Evolutionary conservation across 768 basidiomycete species (phyloP).

Genomic region (Tulasnella sp.): DNA sequence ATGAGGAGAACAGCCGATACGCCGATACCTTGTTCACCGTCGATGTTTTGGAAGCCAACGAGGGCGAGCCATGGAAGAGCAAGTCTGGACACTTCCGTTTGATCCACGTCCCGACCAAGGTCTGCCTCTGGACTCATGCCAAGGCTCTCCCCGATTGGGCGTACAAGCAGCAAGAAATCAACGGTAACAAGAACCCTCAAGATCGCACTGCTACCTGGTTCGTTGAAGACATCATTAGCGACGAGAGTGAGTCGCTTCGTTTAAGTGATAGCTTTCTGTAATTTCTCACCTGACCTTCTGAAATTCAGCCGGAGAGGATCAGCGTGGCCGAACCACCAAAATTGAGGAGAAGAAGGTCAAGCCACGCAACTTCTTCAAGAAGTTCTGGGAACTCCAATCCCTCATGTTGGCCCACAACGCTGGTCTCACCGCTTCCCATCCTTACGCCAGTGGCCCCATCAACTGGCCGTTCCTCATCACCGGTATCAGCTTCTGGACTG

Average conservation of each 20-base stretch:
- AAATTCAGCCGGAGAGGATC: slow-evolving; percentile 48
- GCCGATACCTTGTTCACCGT: slow-evolving; percentile 90
- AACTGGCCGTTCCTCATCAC: slow-evolving; percentile 97
- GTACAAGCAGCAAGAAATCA: slow-evolving; percentile 94
- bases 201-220: slow-evolving; percentile 87
- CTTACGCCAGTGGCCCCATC: slow-evolving; percentile 92
- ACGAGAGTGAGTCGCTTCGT: slow-evolving; percentile 53
- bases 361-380: slow-evolving; percentile 85
- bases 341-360: slow-evolving; percentile 64
- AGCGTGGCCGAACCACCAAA: slow-evolving; percentile 50
- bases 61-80: slow-evolving; percentile 84
- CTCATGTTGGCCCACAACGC: slow-evolving; percentile 99
- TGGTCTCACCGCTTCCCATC: slow-evolving; percentile 95
- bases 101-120: slow-evolving; percentile 82
- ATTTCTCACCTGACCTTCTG: neutral
- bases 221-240: slow-evolving; percentile 73
- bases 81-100: slow-evolving; percentile 92
- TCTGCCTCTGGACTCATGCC: slow-evolving; percentile 89
- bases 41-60: slow-evolving; percentile 62
- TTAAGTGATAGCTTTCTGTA: neutral
- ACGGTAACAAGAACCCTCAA: slow-evolving; percentile 86
- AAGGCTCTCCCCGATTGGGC: slow-evolving; percentile 92
- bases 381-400: slow-evolving; percentile 88
- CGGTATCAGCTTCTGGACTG: slow-evolving; percentile 99
- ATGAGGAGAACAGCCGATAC: slow-evolving; percentile 68